These are phyloP conservation scores for Colletotrichum sp. DNA, from an alignment of 2,329 filamentous ascomycete species.

Conservation along the genomic window DNA sequence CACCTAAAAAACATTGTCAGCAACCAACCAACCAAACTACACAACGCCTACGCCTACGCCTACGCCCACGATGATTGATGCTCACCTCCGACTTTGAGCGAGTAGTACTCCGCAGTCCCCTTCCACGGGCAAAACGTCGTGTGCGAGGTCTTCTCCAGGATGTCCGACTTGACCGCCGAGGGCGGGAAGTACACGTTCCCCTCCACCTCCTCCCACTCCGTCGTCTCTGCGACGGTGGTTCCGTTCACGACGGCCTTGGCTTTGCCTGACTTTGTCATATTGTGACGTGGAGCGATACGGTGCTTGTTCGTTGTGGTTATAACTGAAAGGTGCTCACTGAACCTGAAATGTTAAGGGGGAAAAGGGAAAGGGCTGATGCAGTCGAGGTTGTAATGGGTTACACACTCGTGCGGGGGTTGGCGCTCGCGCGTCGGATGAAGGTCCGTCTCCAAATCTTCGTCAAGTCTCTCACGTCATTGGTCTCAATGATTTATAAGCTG, in stretches of 20 bases:
- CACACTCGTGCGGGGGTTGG: neutral
- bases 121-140: conserved; percentile 62
- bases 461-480: conserved; percentile 11
- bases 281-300: neutral
- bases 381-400: neutral
- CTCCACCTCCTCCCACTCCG: conserved; percentile 58
- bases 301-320: neutral
- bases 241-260: conserved; percentile 52
- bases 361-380: neutral
- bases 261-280: conserved; percentile 29
- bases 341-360: neutral
- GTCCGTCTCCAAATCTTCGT: neutral
- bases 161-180: conserved; percentile 46
- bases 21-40: neutral
- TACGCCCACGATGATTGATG: no score
- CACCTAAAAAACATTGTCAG: conserved; percentile 32
- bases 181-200: conserved; percentile 63
- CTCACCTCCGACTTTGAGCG: conserved; percentile 51
- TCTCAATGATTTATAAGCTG: conserved; percentile 16
- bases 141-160: conserved; percentile 47
- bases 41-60: no score
- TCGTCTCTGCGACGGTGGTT: conserved; percentile 53
- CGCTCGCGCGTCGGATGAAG: neutral
- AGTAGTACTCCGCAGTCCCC: conserved; percentile 62
- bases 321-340: neutral